Evolutionary conservation across 1,284 basidiomycete genomes (phyloP).

Genomic region (Gymnopus androsaceus): DNA sequence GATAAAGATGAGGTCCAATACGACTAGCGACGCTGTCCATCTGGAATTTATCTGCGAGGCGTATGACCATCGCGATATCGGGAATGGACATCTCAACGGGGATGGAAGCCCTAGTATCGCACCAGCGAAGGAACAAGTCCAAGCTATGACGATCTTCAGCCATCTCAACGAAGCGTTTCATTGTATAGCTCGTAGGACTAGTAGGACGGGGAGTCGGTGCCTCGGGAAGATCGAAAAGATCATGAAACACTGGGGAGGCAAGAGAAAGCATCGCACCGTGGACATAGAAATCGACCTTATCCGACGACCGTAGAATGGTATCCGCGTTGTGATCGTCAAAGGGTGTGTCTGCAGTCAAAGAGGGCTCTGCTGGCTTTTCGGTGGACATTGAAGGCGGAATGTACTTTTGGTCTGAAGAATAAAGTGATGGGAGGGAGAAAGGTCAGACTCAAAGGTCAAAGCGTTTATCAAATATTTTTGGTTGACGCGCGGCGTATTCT

Average conservation of each 20-base stretch:
- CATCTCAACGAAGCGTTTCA: neutral
- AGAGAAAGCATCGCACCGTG: slow-evolving; percentile 34
- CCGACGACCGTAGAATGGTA: slow-evolving; percentile 35
- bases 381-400: too few relatives aligned
- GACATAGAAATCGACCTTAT: slow-evolving; percentile 32
- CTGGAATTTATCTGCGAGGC: neutral
- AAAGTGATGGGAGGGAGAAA: too few relatives aligned
- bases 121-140: neutral
- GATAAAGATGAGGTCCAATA: neutral
- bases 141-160: neutral
- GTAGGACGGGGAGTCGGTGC: neutral
- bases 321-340: slow-evolving; percentile 28
- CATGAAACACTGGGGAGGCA: slow-evolving; percentile 38
- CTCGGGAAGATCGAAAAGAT: slow-evolving; percentile 37
- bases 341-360: neutral
- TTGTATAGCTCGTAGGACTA: neutral
- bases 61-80: neutral
- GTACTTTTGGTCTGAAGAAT: too few relatives aligned
- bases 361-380: too few relatives aligned
- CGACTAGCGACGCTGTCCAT: neutral
- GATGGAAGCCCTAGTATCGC: neutral
- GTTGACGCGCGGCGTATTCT: too few relatives aligned
- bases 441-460: too few relatives aligned
- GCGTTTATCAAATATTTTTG: too few relatives aligned
- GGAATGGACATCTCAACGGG: neutral